Conservation (phyloP, 2,329 filamentous ascomycete species). For the Triangularia verruculosa region DNA sequence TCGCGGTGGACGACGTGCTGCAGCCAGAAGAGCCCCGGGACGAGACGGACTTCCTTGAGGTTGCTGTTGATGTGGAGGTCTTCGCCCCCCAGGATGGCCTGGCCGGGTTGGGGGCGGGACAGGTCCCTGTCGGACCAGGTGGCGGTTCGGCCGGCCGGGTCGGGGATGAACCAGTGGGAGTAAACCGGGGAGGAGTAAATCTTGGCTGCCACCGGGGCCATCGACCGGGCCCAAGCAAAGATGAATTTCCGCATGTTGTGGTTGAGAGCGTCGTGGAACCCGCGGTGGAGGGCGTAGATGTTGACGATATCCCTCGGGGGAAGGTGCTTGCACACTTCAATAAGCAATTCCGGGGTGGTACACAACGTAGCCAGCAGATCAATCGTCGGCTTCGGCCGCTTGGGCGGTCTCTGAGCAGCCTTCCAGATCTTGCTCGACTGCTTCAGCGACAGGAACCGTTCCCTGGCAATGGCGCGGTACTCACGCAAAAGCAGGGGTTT, state of each 20-base stretch:
- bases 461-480: conserved; percentile 18
- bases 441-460: conserved; percentile 16
- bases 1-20: conserved; percentile 62
- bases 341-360: conserved; percentile 49
- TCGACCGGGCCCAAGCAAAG: conserved; percentile 49
- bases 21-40: conserved; percentile 66
- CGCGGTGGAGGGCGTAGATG: conserved; percentile 62
- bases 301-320: conserved; percentile 55
- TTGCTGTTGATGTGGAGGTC: conserved; percentile 9
- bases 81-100: not conserved
- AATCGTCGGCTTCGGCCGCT: conserved; percentile 21
- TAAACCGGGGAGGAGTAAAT: conserved; percentile 64
- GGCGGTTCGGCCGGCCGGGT: conserved; percentile 52
- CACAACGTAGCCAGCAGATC: conserved; percentile 46
- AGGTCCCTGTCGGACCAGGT: conserved; percentile 27
- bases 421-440: conserved; percentile 14
- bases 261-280: conserved; percentile 61
- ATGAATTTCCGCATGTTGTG: conserved; percentile 58
- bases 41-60: conserved; percentile 40
- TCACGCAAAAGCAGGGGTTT: conserved; percentile 12
- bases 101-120: conserved; percentile 11
- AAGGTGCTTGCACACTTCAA: conserved; percentile 55
- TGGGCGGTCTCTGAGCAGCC: not conserved
- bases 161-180: conserved; percentile 52
- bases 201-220: conserved; percentile 52